These are phyloP conservation scores for Zizania latifolia DNA, from an alignment of 176 grass and related monocot species.

Conservation along the genomic window DNA sequence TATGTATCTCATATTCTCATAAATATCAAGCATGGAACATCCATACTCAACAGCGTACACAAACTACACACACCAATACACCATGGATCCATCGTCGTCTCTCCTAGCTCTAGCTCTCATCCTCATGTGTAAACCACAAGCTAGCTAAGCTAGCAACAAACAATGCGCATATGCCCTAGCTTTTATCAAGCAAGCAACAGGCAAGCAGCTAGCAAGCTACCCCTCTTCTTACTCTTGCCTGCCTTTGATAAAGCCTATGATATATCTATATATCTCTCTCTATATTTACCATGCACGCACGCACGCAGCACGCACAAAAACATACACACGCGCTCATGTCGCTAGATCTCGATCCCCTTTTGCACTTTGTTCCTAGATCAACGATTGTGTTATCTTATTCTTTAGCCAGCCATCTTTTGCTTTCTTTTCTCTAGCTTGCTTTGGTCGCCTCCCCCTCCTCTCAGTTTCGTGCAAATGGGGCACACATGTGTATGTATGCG, in stretches of 20 bases:
- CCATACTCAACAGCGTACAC: no score
- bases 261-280: slow-evolving; percentile 38
- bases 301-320: neutral
- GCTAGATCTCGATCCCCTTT: slow-evolving; percentile 26
- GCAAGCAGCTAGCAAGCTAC: slow-evolving; percentile 25
- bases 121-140: neutral
- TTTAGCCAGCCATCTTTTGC: slow-evolving; percentile 37
- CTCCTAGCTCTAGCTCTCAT: no score
- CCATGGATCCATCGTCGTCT: neutral
- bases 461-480: slow-evolving; percentile 1
- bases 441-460: neutral
- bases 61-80: neutral
- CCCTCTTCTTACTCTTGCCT: slow-evolving; percentile 24
- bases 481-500: neutral
- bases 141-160: no score
- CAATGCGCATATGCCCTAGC: slow-evolving; percentile 23
- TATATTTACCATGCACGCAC: slow-evolving; percentile 24
- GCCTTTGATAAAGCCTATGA: slow-evolving; percentile 63
- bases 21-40: neutral
- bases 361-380: slow-evolving; percentile 51
- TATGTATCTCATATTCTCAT: neutral
- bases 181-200: slow-evolving; percentile 19
- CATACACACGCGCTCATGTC: slow-evolving; percentile 45
- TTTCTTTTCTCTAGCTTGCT: slow-evolving; percentile 29
- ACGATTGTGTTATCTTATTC: slow-evolving; percentile 51